Evolutionary conservation across 2,329 filamentous ascomycete species (phyloP).

Genomic region (Colletotrichum tofieldiae): DNA sequence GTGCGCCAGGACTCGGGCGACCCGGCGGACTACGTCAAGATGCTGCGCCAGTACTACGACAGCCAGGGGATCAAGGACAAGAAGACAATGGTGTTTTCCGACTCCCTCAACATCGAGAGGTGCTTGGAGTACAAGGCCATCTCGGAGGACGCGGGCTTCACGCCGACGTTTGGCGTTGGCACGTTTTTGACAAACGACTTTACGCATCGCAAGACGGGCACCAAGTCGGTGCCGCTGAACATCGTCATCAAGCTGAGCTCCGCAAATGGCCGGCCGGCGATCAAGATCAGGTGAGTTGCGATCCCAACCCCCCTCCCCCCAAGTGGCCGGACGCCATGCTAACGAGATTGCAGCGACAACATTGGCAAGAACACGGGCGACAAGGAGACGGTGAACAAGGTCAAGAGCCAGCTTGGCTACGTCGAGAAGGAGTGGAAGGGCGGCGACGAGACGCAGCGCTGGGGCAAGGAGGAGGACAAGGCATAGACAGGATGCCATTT

Average conservation of each 20-base stretch:
- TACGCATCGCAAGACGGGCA: slow-evolving; percentile 76
- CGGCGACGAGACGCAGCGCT: slow-evolving; percentile 87
- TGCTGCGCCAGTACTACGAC: slow-evolving; percentile 88
- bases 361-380: slow-evolving; percentile 95
- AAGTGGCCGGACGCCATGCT: background rate
- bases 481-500: slow-evolving; percentile 34
- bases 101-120: slow-evolving; percentile 91
- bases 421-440: slow-evolving; percentile 86
- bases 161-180: slow-evolving; percentile 92
- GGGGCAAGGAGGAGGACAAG: slow-evolving; percentile 72
- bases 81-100: slow-evolving; percentile 95
- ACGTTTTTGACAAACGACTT: slow-evolving; percentile 98
- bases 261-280: slow-evolving; percentile 83
- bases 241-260: slow-evolving; percentile 98
- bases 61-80: slow-evolving; percentile 80
- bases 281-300: slow-evolving; percentile 81
- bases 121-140: slow-evolving; percentile 92
- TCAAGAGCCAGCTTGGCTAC: slow-evolving; percentile 91
- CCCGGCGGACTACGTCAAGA: slow-evolving; percentile 82
- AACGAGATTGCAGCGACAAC: slow-evolving; percentile 73
- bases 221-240: slow-evolving; percentile 92
- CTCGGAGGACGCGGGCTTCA: slow-evolving; percentile 85
- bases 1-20: slow-evolving; percentile 94
- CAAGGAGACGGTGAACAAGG: slow-evolving; percentile 80
- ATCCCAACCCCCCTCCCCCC: background rate